phyloP scores from a whole-genome alignment of 805 yeast genomes.

The Sugiyamaella smithiae region DNA sequence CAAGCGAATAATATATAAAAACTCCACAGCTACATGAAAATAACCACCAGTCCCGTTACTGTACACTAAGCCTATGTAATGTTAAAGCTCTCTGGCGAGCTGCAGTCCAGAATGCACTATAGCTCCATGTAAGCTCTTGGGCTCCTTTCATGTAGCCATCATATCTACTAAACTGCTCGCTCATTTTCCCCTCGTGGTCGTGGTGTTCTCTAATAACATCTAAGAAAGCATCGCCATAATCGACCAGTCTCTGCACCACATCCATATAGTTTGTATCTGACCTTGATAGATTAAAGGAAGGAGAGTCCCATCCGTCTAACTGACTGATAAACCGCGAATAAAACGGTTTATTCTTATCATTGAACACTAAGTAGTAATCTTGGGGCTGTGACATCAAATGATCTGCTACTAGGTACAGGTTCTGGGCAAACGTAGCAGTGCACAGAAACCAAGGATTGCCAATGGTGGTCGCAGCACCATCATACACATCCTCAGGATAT shows the following conservation, averaged over 20 bases:
- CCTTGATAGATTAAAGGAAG: constrained; percentile 11
- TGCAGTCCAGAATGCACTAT: constrained; percentile 71
- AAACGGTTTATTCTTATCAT: constrained; percentile 16
- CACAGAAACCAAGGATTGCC: constrained; percentile 93
- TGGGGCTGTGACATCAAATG: constrained; percentile 23
- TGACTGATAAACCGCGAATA: constrained; percentile 19
- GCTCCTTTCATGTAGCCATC: constrained; percentile 91
- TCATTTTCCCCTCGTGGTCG: constrained; percentile 66
- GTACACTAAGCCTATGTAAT: constrained; percentile 5
- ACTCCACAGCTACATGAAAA: no score
- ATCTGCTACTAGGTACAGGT: constrained; percentile 31
- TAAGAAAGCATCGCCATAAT: constrained; percentile 49
- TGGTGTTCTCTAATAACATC: constrained; percentile 45
- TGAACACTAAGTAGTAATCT: constrained; percentile 17
- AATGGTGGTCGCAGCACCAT: constrained; percentile 65
- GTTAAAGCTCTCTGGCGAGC: constrained; percentile 22
- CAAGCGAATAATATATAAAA: no score
- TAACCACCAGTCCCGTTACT: no score
- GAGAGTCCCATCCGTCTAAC: constrained; percentile 23
- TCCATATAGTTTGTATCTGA: constrained; percentile 14
- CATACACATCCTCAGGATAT: constrained; percentile 88
- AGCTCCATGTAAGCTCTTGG: constrained; percentile 83
- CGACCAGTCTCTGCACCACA: constrained; percentile 26
- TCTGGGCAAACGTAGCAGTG: constrained; percentile 37
- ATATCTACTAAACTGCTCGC: constrained; percentile 82